Conservation (phyloP, 2,329 filamentous ascomycete genomes). For the Colletotrichum sp. region DNA sequence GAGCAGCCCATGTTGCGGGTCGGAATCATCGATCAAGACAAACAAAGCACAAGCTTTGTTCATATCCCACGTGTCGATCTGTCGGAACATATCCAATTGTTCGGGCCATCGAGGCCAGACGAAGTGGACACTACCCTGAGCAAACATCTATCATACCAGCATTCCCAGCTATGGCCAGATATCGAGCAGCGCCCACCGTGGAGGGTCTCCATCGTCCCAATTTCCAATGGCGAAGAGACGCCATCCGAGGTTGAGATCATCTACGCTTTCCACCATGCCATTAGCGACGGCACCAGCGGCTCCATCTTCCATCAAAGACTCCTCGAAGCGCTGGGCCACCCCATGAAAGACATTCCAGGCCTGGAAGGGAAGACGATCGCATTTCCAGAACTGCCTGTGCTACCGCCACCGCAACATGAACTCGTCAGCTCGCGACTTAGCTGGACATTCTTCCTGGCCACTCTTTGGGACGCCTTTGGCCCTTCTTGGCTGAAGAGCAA, state of each 20-base stretch:
- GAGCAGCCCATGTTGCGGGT: slow-evolving; percentile 53
- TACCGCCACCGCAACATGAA: slow-evolving; percentile 46
- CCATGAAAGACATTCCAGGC: not conserved
- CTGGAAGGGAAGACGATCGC: slow-evolving; percentile 26
- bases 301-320: slow-evolving; percentile 54
- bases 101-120: slow-evolving; percentile 22
- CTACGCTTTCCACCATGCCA: slow-evolving; percentile 57
- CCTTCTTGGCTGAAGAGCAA: slow-evolving; percentile 41
- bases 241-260: slow-evolving; percentile 41
- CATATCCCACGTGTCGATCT: slow-evolving; percentile 48
- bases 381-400: slow-evolving; percentile 31
- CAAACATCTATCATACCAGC: slow-evolving; percentile 39
- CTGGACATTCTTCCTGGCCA: slow-evolving; percentile 42
- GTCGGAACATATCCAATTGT: slow-evolving; percentile 44
- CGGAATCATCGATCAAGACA: slow-evolving; percentile 51
- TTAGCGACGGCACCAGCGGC: slow-evolving; percentile 57
- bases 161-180: slow-evolving; percentile 46
- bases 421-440: slow-evolving; percentile 45
- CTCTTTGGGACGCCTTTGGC: slow-evolving; percentile 43
- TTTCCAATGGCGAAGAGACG: not conserved
- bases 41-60: slow-evolving; percentile 47
- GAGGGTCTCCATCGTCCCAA: slow-evolving; percentile 43
- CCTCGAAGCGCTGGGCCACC: slow-evolving; percentile 43
- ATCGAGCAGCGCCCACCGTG: slow-evolving; percentile 48
- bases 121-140: slow-evolving; percentile 27